These are phyloP conservation scores for Globisporangium cylindrosporum DNA, from an alignment of 352 stramenopile genomes.

Conservation along the genomic window DNA sequence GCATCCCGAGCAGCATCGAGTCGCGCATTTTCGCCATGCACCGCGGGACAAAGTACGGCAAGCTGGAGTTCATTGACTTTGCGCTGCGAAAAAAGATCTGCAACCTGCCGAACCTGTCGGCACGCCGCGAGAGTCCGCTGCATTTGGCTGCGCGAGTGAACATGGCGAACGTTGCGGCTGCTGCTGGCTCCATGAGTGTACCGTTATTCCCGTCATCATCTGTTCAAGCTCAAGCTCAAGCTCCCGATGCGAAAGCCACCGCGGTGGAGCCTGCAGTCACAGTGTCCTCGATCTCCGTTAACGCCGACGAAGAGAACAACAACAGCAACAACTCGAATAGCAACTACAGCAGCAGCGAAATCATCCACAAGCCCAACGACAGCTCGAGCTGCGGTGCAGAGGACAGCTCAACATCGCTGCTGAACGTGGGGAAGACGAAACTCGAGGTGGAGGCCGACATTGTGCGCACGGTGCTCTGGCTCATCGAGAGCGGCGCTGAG, in stretches of 20 bases:
- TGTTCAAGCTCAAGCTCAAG: background rate
- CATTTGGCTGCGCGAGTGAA: slow-evolving; percentile 54
- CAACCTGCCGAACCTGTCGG: slow-evolving; percentile 27
- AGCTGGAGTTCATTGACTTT: slow-evolving; percentile 71
- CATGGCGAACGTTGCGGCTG: background rate
- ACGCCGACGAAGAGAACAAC: slow-evolving; percentile 24
- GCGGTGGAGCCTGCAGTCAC: slow-evolving; percentile 30
- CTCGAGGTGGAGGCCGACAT: slow-evolving; percentile 49
- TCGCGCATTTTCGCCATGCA: slow-evolving; percentile 82
- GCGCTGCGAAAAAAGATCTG: slow-evolving; percentile 40
- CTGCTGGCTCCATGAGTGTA: background rate
- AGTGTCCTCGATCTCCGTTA: slow-evolving; percentile 31
- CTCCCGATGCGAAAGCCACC: slow-evolving; percentile 10
- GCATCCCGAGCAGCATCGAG: slow-evolving; percentile 67
- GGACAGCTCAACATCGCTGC: background rate
- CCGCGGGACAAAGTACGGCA: slow-evolving; percentile 45
- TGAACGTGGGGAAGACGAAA: slow-evolving; percentile 28
- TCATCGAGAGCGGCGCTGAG: slow-evolving; percentile 72
- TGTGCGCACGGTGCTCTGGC: slow-evolving; percentile 64
- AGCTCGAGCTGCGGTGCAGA: background rate
- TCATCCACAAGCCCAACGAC: slow-evolving; percentile 5
- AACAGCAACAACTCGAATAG: slow-evolving; percentile 18
- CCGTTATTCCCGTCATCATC: background rate
- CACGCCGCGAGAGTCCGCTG: slow-evolving; percentile 48
- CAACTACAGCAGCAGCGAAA: slow-evolving; percentile 24